phyloP scores from a whole-genome alignment of 176 grass and related monocot species.

The Puccinellia tenuiflora region DNA sequence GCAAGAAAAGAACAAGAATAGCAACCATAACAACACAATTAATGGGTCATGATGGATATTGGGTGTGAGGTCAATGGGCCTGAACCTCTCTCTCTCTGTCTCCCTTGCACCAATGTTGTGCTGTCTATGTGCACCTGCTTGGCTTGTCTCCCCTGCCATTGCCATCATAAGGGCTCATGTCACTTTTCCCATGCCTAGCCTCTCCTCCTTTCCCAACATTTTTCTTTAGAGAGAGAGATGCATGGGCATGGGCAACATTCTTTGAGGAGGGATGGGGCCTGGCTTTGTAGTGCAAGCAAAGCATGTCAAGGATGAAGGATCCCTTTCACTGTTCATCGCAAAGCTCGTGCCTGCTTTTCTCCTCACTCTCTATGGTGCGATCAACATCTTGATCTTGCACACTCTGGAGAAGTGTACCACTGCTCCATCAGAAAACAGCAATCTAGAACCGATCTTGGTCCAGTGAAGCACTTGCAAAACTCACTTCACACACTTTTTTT shows the following conservation, averaged over 20 bases:
- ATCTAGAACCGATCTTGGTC: neutral
- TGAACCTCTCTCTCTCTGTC: slow-evolving; percentile 22
- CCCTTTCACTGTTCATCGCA: slow-evolving; percentile 27
- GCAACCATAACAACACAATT: slow-evolving; percentile 50
- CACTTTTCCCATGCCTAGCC: slow-evolving; percentile 72
- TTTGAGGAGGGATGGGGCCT: slow-evolving; percentile 31
- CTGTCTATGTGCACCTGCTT: slow-evolving; percentile 15
- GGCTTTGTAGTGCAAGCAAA: slow-evolving; percentile 56
- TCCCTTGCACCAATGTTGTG: slow-evolving; percentile 47
- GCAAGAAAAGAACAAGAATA: slow-evolving; percentile 22
- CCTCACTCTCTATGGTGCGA: neutral
- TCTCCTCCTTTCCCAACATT: slow-evolving; percentile 16
- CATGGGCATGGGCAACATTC: neutral
- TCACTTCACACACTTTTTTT: neutral
- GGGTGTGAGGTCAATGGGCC: slow-evolving; percentile 52
- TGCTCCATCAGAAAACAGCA: neutral
- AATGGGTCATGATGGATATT: slow-evolving; percentile 72
- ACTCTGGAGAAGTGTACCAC: neutral
- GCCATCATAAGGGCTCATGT: slow-evolving; percentile 60
- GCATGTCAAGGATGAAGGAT: slow-evolving; percentile 49
- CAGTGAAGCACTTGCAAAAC: slow-evolving; percentile 3
- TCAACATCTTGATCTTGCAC: slow-evolving; percentile 12
- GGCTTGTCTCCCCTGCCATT: slow-evolving; percentile 24
- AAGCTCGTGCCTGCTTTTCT: slow-evolving; percentile 13
- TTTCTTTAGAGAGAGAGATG: neutral